These are phyloP conservation scores for Bruguiera gymnorhiza DNA, from an alignment of 345 rosid species.

Conservation along the genomic window DNA sequence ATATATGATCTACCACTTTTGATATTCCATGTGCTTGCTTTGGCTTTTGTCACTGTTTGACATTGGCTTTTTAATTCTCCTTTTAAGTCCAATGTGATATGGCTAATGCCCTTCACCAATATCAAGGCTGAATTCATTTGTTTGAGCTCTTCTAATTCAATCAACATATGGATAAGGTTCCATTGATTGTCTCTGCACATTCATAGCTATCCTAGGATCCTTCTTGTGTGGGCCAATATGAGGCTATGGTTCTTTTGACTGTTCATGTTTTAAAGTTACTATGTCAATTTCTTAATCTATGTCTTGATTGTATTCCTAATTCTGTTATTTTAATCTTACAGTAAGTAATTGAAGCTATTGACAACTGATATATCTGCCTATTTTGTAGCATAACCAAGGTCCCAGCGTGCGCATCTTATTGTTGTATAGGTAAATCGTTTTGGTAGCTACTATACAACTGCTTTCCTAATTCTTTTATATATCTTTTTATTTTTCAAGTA, in stretches of 20 bases:
- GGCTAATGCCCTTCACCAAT: not conserved
- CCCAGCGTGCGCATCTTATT: conserved; percentile 40
- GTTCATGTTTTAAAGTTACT: not conserved
- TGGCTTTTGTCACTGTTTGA: not conserved
- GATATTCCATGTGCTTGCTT: not conserved
- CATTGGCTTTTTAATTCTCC: not conserved
- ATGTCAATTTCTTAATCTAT: not conserved
- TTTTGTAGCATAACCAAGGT: conserved; percentile 47
- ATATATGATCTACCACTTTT: not conserved
- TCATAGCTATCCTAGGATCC: not conserved
- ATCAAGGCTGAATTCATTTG: no score
- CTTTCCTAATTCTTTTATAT: not conserved
- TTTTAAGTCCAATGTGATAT: not conserved
- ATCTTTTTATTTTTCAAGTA: not conserved
- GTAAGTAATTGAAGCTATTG: not conserved
- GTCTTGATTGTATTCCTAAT: not conserved
- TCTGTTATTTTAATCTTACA: not conserved
- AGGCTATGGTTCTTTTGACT: not conserved
- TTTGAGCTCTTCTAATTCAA: no score
- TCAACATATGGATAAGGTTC: no score
- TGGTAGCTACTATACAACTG: not conserved
- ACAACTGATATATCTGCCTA: not conserved
- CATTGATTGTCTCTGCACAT: no score
- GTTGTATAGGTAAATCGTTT: conserved; percentile 43
- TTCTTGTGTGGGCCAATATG: not conserved